These are phyloP conservation scores for Leccinum disarticulatum DNA, from an alignment of 768 basidiomycete genomes.

Conservation along the genomic window DNA sequence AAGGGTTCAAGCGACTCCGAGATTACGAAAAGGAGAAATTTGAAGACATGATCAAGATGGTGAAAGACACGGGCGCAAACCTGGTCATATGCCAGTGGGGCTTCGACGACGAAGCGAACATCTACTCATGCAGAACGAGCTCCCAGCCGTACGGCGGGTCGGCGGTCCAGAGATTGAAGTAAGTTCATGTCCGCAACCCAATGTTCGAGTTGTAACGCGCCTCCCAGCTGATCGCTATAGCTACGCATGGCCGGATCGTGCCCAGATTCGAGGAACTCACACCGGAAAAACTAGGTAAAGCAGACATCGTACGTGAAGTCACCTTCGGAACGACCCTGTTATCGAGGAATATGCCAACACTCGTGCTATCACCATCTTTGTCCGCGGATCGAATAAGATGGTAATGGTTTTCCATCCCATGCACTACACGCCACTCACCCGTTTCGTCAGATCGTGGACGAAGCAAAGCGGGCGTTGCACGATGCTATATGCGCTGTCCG, in stretches of 20 bases:
- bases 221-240: slow-evolving; percentile 89
- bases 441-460: slow-evolving; percentile 84
- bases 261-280: slow-evolving; percentile 97
- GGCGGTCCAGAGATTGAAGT: slow-evolving; percentile 99
- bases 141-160: slow-evolving; percentile 98
- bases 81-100: slow-evolving; percentile 99
- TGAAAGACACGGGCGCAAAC: slow-evolving; percentile 96
- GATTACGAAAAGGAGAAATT: slow-evolving; percentile 98
- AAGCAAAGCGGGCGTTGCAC: slow-evolving; percentile 96
- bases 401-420: slow-evolving; percentile 39
- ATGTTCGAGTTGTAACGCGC: neutral
- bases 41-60: slow-evolving; percentile 92
- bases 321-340: slow-evolving; percentile 94
- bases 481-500: slow-evolving; percentile 97
- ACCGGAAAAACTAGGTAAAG: slow-evolving; percentile 85
- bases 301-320: slow-evolving; percentile 91
- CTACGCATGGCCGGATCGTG: slow-evolving; percentile 96
- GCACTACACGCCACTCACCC: neutral
- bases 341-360: slow-evolving; percentile 99
- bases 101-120: slow-evolving; percentile 99
- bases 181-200: neutral
- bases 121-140: slow-evolving; percentile 93
- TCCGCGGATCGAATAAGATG: slow-evolving; percentile 99
- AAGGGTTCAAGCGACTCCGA: slow-evolving; percentile 93
- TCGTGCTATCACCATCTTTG: slow-evolving; percentile 95